Evolutionary conservation across 1,284 basidiomycete species (phyloP), one percentile per base, ranked within the genome.

Genomic region (Sporisorium graminicola): DNA sequence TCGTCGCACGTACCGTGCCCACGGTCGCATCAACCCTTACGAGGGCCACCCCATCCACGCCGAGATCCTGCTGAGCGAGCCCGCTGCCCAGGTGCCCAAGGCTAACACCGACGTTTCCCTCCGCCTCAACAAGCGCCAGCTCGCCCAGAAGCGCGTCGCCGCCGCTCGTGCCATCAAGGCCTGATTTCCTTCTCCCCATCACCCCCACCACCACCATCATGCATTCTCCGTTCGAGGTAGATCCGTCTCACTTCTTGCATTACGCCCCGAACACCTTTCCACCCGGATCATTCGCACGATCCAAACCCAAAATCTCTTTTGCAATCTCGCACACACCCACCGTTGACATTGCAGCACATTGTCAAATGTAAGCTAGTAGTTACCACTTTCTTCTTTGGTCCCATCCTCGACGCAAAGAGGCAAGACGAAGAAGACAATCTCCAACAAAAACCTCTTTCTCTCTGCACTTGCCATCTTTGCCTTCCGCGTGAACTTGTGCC

Each of bases 1-100:
- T 88, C 94, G 97, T 86, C 94, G 97, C 87, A 99, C 97, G 81
- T 99, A 97, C 92, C 95, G 97, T 88, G 97, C 97, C 59, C 94
- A 95, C 88, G 94, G 94, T 91, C 92, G 94, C 84, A 95, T 86
- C 67, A 87, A 87, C 81, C 86, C 86, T 40, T 87, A 86, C 82
- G 92, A 94, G 88, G 93, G 93, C 61, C 92, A 93, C 89, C 94
- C 94, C 60, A 92, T 91, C 88, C 97, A 99, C 87, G 92, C 99
- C 80, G 97, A 99, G 87, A 88, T 87, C 74, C 78, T 80, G 63
- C 79, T 85, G 24, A 52, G 65, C 29, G 79, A 84, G 75, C 82
- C 82, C 53, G 59, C 79, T 20, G 79, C 79, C 27, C 74, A 85
- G 77, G 84, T 85, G 5, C 72, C 82, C 69, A 85, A 85, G 82